Percentiles rank a stretch among this genome's conserved stretches.
Conservation (phyloP, 164 flowering plant species). For the Magnolia kwangsiensis region DNA sequence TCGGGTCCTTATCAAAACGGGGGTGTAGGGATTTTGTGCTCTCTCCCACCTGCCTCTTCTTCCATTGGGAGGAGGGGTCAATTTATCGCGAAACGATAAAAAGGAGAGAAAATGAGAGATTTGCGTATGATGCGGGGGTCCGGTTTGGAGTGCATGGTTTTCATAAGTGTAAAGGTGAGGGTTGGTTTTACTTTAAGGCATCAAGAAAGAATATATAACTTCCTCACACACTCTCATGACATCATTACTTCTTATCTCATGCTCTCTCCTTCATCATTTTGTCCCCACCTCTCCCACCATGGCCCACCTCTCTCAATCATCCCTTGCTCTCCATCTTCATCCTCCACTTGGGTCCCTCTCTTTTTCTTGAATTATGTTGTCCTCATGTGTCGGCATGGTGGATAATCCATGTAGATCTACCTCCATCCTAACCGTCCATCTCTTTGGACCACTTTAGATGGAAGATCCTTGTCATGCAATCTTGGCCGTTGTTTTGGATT, state of each 20-base stretch:
- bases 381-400: no score
- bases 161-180: slow-evolving; percentile 3
- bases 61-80: no score
- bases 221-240: not conserved
- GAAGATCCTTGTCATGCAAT: no score
- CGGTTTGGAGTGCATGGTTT: slow-evolving; percentile 4
- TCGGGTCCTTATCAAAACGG: no score
- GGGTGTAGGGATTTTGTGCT: no score
- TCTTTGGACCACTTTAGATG: no score
- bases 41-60: no score
- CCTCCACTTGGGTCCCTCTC: not conserved
- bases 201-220: not conserved
- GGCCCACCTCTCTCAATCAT: not conserved
- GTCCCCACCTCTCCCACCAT: not conserved
- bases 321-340: not conserved
- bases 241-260: slow-evolving; percentile 4
- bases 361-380: not conserved
- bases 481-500: no score
- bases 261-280: slow-evolving; percentile 3
- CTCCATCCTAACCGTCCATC: no score
- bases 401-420: no score
- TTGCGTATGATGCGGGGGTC: not conserved
- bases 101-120: not conserved
- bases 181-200: not conserved
- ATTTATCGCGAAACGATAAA: not conserved